These are phyloP conservation scores for Coccinonectria pachysandricola DNA, from an alignment of 2,329 filamentous ascomycete genomes.

Conservation along the genomic window DNA sequence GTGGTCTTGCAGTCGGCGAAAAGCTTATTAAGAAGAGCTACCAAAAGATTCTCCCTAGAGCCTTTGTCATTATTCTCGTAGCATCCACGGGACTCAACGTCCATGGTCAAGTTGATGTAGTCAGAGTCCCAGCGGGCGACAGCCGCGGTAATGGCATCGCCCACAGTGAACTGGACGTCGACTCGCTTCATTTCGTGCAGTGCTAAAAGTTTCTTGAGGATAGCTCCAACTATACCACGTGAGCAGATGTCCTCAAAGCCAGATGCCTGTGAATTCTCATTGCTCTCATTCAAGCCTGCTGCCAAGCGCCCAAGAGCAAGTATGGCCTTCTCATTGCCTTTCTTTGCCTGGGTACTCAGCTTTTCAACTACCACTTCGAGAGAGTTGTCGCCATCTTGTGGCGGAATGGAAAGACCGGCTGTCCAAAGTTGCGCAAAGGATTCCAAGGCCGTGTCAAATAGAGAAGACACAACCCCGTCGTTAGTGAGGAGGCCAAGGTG, in stretches of 20 bases:
- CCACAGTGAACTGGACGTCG: conserved; percentile 83
- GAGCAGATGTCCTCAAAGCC: conserved; percentile 21
- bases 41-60: conserved; percentile 32
- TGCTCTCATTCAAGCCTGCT: conserved; percentile 42
- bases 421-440: conserved; percentile 37
- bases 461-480: conserved; percentile 21
- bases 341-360: conserved; percentile 60
- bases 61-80: conserved; percentile 29
- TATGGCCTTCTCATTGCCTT: conserved; percentile 74
- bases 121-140: conserved; percentile 76
- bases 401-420: conserved; percentile 30
- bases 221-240: conserved; percentile 34
- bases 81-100: conserved; percentile 49
- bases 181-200: conserved; percentile 77
- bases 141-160: conserved; percentile 74
- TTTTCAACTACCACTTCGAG: conserved; percentile 45
- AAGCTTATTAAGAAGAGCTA: conserved; percentile 57
- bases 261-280: conserved; percentile 4
- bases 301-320: conserved; percentile 69
- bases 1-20: conserved; percentile 69
- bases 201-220: conserved; percentile 60
- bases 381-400: conserved; percentile 17
- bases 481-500: conserved; percentile 24
- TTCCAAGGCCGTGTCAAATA: conserved; percentile 35
- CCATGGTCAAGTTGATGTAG: conserved; percentile 62